Evolutionary conservation across 345 rosid species (phyloP).

Genomic region (Salix brachista): DNA sequence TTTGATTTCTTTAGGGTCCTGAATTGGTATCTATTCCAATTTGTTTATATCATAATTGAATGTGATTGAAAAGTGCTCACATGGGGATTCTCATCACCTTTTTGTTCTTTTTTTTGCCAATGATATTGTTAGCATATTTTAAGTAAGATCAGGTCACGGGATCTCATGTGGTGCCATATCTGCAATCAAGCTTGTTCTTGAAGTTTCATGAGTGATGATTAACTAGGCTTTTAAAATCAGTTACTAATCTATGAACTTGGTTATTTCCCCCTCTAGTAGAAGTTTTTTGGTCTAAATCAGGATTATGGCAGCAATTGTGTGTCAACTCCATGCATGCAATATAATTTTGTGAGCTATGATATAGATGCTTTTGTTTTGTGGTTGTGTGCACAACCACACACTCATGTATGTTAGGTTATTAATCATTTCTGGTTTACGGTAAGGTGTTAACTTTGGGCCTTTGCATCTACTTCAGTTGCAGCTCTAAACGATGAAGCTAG

Average conservation of each 20-base stretch:
- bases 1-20: background rate
- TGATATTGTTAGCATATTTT: background rate
- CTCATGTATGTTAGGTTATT: background rate
- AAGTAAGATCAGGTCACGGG: background rate
- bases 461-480: slow-evolving; percentile 21
- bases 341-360: background rate
- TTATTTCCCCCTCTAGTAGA: background rate
- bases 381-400: background rate
- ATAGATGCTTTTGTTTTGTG: background rate
- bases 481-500: slow-evolving; percentile 10
- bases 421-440: background rate
- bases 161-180: background rate
- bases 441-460: background rate
- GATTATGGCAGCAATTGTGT: background rate
- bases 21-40: background rate
- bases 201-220: background rate
- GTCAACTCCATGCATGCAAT: background rate
- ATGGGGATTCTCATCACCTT: background rate
- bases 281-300: background rate
- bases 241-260: background rate
- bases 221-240: background rate
- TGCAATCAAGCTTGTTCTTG: background rate
- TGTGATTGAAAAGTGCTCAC: background rate
- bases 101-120: background rate
- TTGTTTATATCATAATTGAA: background rate